phyloP scores from a whole-genome alignment of 768 basidiomycete genomes.

The Boletellus emodensis region DNA sequence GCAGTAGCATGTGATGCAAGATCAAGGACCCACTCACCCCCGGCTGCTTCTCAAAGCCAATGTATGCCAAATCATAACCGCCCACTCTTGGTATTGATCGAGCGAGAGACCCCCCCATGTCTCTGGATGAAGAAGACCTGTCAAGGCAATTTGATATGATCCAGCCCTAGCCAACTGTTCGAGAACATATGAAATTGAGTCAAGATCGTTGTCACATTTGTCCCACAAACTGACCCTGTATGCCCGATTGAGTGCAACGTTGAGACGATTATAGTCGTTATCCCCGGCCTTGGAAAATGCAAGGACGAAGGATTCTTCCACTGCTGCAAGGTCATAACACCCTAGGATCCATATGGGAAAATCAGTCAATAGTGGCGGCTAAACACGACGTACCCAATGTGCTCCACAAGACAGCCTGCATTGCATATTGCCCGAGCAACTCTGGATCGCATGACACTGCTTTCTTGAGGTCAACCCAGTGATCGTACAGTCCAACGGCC shows the following conservation, averaged over 20 bases:
- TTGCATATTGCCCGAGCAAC: conserved; percentile 69
- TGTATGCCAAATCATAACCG: conserved; percentile 73
- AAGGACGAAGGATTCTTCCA: conserved; percentile 68
- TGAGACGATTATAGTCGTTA: conserved; percentile 59
- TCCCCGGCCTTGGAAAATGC: conserved; percentile 58
- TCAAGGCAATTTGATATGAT: conserved; percentile 55
- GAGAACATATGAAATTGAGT: conserved; percentile 11
- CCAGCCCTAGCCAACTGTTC: conserved; percentile 67
- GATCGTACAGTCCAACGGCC: conserved; percentile 65
- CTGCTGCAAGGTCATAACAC: conserved; percentile 55
- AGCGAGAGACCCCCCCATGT: conserved; percentile 68
- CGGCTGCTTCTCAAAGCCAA: conserved; percentile 64
- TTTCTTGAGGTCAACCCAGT: conserved; percentile 60
- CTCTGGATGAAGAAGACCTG: conserved; percentile 59
- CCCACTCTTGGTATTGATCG: conserved; percentile 69
- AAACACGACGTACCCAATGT: conserved; percentile 49
- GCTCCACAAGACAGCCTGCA: conserved; percentile 71
- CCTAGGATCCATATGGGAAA: conserved; percentile 40
- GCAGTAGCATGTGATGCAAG: neutral
- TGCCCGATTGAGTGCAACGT: conserved; percentile 60
- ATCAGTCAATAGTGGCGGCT: neutral
- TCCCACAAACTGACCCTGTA: conserved; percentile 47
- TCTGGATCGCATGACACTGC: conserved; percentile 49
- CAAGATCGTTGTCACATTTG: neutral
- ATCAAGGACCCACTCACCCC: conserved; percentile 42